These are phyloP conservation scores for Sordaria brevicollis DNA, from an alignment of 495 filamentous ascomycete genomes.

Conservation along the genomic window DNA sequence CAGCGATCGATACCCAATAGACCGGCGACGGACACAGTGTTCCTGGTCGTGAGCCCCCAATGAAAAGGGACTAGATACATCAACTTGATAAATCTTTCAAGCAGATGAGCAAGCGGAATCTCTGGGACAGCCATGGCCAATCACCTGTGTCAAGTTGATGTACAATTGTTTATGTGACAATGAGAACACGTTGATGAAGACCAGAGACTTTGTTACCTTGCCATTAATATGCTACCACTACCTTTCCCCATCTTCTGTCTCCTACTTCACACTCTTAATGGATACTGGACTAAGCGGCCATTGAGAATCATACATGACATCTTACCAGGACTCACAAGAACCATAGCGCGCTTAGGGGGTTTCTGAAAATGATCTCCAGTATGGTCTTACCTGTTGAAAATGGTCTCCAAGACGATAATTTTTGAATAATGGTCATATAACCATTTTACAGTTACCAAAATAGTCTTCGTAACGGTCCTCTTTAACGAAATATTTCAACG, in stretches of 20 bases:
- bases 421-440: too few relatives aligned
- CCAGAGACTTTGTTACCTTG: background rate
- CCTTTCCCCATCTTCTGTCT: background rate
- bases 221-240: background rate
- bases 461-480: too few relatives aligned
- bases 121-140: background rate
- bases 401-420: too few relatives aligned
- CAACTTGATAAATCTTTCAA: background rate
- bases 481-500: too few relatives aligned
- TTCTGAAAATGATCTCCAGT: too few relatives aligned
- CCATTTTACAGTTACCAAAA: too few relatives aligned
- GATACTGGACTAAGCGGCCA: too few relatives aligned
- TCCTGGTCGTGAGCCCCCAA: background rate
- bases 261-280: too few relatives aligned
- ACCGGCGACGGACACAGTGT: background rate
- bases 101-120: background rate
- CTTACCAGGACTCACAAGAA: too few relatives aligned
- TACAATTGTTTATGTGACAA: background rate
- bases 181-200: background rate
- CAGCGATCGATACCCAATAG: background rate
- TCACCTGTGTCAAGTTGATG: background rate
- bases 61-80: background rate
- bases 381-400: too few relatives aligned
- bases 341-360: too few relatives aligned
- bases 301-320: too few relatives aligned